A percentile compares a stretch with the other conserved stretches of the same genome.
Conservation (phyloP, 371 early-diverging fungal genomes). For the Mucor mucedo region DNA sequence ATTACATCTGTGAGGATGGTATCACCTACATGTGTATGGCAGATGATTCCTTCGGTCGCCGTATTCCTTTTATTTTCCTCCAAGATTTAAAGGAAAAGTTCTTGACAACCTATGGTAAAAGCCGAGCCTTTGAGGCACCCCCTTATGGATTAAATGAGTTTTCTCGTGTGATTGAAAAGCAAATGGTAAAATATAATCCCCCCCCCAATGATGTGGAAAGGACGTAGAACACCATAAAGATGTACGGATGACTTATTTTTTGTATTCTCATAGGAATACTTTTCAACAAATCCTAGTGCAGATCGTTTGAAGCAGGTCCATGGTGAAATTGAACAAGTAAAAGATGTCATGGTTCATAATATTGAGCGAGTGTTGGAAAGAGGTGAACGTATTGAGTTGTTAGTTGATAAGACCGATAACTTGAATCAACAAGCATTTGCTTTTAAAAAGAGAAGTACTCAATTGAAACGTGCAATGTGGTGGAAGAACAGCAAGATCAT, state of each 20-base stretch:
- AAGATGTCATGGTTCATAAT: slow-evolving; percentile 94
- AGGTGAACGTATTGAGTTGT: slow-evolving; percentile 88
- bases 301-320: slow-evolving; percentile 85
- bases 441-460: slow-evolving; percentile 88
- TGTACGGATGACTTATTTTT: too few relatives aligned
- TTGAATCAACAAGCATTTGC: slow-evolving; percentile 88
- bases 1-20: slow-evolving; percentile 83
- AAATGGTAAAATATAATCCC: slow-evolving; percentile 61
- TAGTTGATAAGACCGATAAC: slow-evolving; percentile 91
- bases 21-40: slow-evolving; percentile 90
- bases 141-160: slow-evolving; percentile 87
- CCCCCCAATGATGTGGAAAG: too few relatives aligned
- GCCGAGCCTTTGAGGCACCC: slow-evolving; percentile 61
- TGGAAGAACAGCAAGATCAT: slow-evolving; percentile 91
- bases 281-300: slow-evolving; percentile 72
- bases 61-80: slow-evolving; percentile 90
- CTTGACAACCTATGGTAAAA: slow-evolving; percentile 61
- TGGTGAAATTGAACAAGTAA: slow-evolving; percentile 91
- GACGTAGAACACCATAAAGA: not conserved
- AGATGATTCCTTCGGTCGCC: slow-evolving; percentile 86
- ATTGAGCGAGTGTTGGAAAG: slow-evolving; percentile 87
- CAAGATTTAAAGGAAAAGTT: slow-evolving; percentile 81
- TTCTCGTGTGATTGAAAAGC: slow-evolving; percentile 74
- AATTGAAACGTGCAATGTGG: slow-evolving; percentile 89
- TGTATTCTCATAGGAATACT: slow-evolving; percentile 56